Evolutionary conservation across 2,329 filamentous ascomycete genomes (phyloP), one percentile per base, ranked within the genome.

Genomic region (Aspergillus fischeri): DNA sequence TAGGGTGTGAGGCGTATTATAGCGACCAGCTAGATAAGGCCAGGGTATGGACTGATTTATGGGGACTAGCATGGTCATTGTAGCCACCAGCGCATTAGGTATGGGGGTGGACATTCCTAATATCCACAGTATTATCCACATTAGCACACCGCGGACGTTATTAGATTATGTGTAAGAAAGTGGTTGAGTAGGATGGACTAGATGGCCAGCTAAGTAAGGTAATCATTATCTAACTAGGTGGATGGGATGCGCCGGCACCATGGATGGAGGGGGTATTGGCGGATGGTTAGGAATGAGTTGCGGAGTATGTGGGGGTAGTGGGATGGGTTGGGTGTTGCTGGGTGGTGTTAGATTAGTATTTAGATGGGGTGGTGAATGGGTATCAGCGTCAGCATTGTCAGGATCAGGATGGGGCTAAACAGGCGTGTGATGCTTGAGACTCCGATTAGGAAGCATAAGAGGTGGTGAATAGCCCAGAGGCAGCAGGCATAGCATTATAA

Each of bases 191-290:
- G 21, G 21, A 21, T 21, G 21, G 21, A 21, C 21, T 21, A 21
- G 21, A 21, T 21, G 21, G 21, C 21, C 21, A 21, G 21, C 21
- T 45, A 1, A 60, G 58, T 8, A 10, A 47, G 44, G 55, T 52
- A 4, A 49, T 60, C 8, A 53, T 60, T 9, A 58, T 60, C 21
- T 14, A 55, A 17, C 55, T 49, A 6, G 35, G 8, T 20, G 17
- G 32, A 11, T 53, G 47, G 51, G 51, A 35, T 50, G 38, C 48
- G 0, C 52, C 5, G 3, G 35, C 8, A 6, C 38, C 5, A 7
- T 42, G 17, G 38, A 42, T 42, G 5, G 17, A 42, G 14, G 14
- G 8, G 17, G 38, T 42, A 20, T 20, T 17, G 1, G 1, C 1
- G 1, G 17, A 17, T 2, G 38, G 20, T 20, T 4, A 17, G 14